These are phyloP conservation scores for Polytrichum commune DNA, from an alignment of 225 moss, liverwort and hornwort species.

Conservation along the genomic window DNA sequence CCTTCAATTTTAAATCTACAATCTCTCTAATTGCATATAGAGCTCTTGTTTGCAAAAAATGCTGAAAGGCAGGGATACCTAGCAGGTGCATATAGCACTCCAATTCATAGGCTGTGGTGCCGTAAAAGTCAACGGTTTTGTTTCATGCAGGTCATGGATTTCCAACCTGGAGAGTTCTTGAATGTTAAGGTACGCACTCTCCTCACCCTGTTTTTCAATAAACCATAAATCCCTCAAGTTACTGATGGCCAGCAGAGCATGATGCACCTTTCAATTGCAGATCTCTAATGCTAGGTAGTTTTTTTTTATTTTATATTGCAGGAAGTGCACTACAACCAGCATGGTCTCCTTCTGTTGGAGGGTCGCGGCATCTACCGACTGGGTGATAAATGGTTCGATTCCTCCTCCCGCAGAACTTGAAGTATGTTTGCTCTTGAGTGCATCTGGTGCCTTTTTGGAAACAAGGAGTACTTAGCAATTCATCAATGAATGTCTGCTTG, in stretches of 20 bases:
- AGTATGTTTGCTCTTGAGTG: no score
- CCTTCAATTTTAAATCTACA: neutral
- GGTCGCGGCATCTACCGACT: constrained; percentile 92
- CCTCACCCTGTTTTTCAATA: neutral
- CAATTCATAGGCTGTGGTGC: no score
- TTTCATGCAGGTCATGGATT: constrained; percentile 86
- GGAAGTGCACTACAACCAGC: constrained; percentile 99
- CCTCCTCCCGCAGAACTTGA: neutral
- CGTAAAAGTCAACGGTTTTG: no score
- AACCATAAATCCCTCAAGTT: neutral
- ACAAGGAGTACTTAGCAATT: neutral
- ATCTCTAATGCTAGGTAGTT: neutral
- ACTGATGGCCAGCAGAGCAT: no score
- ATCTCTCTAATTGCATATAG: neutral
- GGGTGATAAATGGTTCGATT: constrained; percentile 74
- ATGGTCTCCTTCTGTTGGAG: constrained; percentile 91
- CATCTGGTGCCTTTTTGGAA: neutral
- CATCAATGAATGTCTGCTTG: neutral
- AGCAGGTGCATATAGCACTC: no score
- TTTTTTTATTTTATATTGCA: constrained; percentile 17
- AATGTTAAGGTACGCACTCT: constrained; percentile 70
- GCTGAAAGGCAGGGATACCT: no score
- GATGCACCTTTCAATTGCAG: neutral
- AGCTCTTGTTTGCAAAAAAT: neutral
- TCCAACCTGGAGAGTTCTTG: constrained; percentile 92